phyloP scores from a whole-genome alignment of 208 protist genomes.

The Trichomonas tenax region DNA sequence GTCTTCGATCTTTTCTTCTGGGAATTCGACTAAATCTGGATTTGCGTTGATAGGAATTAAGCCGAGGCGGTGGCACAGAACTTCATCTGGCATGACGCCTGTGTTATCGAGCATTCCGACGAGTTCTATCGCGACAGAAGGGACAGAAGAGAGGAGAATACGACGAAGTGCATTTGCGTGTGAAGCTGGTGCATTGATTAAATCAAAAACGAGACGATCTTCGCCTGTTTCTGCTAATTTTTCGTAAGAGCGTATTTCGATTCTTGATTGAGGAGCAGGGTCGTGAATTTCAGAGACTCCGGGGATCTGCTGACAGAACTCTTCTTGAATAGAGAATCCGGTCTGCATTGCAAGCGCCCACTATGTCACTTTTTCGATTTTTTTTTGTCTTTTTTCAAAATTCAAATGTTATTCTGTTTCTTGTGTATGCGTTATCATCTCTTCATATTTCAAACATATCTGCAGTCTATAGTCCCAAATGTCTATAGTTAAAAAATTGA shows the following conservation, averaged over 20 bases:
- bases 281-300: background rate
- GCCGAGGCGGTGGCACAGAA: conserved; percentile 71
- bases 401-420: background rate
- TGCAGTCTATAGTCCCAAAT: too few species aligned
- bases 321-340: background rate
- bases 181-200: background rate
- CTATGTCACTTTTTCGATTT: background rate
- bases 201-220: background rate
- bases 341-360: background rate
- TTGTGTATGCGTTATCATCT: too few species aligned
- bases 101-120: conserved; percentile 79
- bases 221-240: background rate
- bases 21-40: background rate
- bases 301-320: background rate
- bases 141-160: background rate
- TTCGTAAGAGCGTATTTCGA: background rate
- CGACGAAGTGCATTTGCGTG: conserved; percentile 17
- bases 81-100: conserved; percentile 85
- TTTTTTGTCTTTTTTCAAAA: background rate
- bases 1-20: background rate
- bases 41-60: conserved; percentile 40
- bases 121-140: background rate
- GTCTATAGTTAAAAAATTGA: too few species aligned
- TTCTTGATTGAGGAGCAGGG: background rate
- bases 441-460: too few species aligned